Conservation (phyloP, 2,329 filamentous ascomycete genomes). For the Pseudophaeomoniella oleicola region DNA sequence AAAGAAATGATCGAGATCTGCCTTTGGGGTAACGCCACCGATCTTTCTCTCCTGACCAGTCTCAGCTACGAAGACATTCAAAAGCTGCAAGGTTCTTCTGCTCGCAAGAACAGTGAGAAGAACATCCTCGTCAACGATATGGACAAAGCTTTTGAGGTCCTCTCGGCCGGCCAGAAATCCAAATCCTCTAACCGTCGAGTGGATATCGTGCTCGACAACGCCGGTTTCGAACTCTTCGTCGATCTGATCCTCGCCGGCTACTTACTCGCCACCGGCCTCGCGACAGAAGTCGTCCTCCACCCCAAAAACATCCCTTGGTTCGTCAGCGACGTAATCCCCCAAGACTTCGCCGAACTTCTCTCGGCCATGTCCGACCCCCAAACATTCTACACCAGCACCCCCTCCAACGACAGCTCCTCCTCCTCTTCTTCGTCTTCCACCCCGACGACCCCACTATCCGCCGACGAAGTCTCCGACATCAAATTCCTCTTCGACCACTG, state of each 20-base stretch:
- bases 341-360: conserved; percentile 72
- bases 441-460: conserved; percentile 46
- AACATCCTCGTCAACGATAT: conserved; percentile 90
- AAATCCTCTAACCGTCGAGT: conserved; percentile 59
- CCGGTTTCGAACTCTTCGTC: conserved; percentile 93
- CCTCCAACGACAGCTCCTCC: conserved; percentile 47
- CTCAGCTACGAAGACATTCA: conserved; percentile 62
- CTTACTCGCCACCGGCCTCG: conserved; percentile 67
- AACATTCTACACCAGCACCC: conserved; percentile 63
- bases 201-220: conserved; percentile 93
- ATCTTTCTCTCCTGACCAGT: conserved; percentile 15
- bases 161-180: conserved; percentile 50
- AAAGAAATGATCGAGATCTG: conserved; percentile 19
- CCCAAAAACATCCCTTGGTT: conserved; percentile 97
- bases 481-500: conserved; percentile 70
- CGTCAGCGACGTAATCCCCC: conserved; percentile 82
- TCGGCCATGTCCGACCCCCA: conserved; percentile 64
- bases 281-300: conserved; percentile 75
- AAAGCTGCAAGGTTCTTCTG: conserved; percentile 80
- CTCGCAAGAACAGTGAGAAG: conserved; percentile 72
- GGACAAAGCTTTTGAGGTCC: conserved; percentile 50
- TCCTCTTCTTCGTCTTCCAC: conserved; percentile 38
- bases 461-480: conserved; percentile 53
- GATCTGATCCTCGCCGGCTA: conserved; percentile 88
- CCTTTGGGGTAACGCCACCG: conserved; percentile 21